Evolutionary conservation across 23 red algal species (phyloP).

Genomic region (Gracilaria domingensis): DNA sequence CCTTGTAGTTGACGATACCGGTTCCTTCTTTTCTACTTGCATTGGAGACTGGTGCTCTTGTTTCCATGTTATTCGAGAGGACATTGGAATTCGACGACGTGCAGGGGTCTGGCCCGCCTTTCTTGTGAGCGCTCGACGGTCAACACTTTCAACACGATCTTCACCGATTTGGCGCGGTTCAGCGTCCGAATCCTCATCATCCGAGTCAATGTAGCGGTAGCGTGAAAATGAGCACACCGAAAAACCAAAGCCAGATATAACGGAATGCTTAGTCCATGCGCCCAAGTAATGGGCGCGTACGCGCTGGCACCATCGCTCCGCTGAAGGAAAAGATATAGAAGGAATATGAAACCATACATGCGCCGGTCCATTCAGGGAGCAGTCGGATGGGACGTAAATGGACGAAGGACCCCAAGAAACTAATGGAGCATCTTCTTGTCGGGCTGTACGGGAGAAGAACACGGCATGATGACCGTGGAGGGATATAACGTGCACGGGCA

Average conservation of each 20-base stretch:
- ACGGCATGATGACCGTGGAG: constrained; percentile 21
- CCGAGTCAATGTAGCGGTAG: constrained; percentile 52
- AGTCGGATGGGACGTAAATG: constrained; percentile 49
- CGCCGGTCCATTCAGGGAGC: constrained; percentile 43
- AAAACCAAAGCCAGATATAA: constrained; percentile 39
- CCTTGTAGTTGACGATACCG: neutral
- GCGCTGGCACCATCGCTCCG: constrained; percentile 28
- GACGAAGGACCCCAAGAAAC: constrained; percentile 48
- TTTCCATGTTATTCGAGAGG: neutral
- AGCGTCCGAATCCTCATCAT: constrained; percentile 17
- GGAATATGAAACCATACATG: constrained; percentile 42
- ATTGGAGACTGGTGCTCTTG: neutral
- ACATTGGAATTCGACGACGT: neutral
- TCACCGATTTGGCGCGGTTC: neutral
- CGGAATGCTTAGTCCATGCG: constrained; percentile 3
- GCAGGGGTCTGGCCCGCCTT: constrained; percentile 31
- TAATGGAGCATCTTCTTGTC: constrained; percentile 12
- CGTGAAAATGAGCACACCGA: constrained; percentile 44
- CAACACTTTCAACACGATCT: constrained; percentile 12
- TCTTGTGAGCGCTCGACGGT: constrained; percentile 22
- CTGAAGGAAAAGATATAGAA: neutral
- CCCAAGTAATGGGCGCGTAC: neutral
- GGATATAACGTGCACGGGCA: constrained; percentile 27
- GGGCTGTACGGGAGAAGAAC: constrained; percentile 23
- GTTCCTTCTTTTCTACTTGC: constrained; percentile 1